Conservation (phyloP, 1,284 basidiomycete species). For the Entoloma clypeatum region DNA sequence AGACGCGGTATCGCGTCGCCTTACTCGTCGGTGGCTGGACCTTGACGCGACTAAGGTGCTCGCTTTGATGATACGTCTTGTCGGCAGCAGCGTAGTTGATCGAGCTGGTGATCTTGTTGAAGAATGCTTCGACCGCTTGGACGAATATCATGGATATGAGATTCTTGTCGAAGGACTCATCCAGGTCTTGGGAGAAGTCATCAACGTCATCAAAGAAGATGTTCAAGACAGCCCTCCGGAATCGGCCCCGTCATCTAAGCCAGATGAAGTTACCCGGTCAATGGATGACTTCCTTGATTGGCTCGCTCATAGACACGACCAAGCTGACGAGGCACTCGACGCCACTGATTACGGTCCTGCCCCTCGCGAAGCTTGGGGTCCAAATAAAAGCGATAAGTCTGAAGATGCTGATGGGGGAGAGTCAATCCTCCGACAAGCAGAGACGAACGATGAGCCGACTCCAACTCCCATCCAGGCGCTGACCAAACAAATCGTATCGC, state of each 20-base stretch:
- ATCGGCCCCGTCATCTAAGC: conserved; percentile 11
- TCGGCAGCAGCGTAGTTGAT: conserved; percentile 80
- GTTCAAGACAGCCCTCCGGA: conserved; percentile 28
- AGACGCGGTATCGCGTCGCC: conserved; percentile 78
- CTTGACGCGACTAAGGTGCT: conserved; percentile 78
- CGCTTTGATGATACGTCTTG: conserved; percentile 76
- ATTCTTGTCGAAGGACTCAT: conserved; percentile 81
- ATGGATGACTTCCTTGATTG: conserved; percentile 59
- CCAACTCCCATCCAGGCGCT: conserved; percentile 70
- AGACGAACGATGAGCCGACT: conserved; percentile 35
- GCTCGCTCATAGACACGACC: conserved; percentile 51
- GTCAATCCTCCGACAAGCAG: conserved; percentile 27
- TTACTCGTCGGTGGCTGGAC: conserved; percentile 76
- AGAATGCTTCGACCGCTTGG: conserved; percentile 90
- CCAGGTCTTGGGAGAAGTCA: conserved; percentile 79
- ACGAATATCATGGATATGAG: conserved; percentile 90
- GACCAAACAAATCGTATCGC: conserved; percentile 78
- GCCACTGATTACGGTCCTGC: conserved; percentile 56
- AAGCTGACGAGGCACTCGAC: conserved; percentile 32
- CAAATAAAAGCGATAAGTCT: conserved; percentile 25
- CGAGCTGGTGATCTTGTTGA: conserved; percentile 89
- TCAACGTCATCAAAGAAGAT: conserved; percentile 64
- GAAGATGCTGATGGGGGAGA: conserved; percentile 27
- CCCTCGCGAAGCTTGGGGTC: conserved; percentile 54
- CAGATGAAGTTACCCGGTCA: conserved; percentile 21